These are phyloP conservation scores for Colletotrichum orchidophilum DNA, from an alignment of 2,329 filamentous ascomycete genomes.

Conservation along the genomic window DNA sequence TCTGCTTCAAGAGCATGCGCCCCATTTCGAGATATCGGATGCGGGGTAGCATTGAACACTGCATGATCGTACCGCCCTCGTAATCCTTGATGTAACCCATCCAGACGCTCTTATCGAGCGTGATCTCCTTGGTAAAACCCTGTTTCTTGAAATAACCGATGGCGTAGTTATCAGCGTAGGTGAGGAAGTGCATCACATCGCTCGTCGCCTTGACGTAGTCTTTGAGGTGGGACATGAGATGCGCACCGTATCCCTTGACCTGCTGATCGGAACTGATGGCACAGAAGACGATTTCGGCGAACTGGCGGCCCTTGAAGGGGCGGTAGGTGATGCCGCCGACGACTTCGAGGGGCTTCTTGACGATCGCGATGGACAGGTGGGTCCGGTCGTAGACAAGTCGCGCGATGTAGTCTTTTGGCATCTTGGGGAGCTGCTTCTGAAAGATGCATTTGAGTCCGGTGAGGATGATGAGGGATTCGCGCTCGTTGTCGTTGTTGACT, in stretches of 20 bases:
- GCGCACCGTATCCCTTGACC: conserved; percentile 97
- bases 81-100: conserved; percentile 99
- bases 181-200: conserved; percentile 97
- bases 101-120: conserved; percentile 88
- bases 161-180: conserved; percentile 98
- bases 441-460: conserved; percentile 98
- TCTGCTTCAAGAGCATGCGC: conserved; percentile 96
- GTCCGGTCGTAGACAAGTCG: conserved; percentile 97
- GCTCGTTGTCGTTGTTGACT: conserved; percentile 92
- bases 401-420: conserved; percentile 99
- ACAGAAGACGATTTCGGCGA: conserved; percentile 98
- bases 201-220: conserved; percentile 98
- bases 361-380: conserved; percentile 94
- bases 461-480: conserved; percentile 91
- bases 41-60: conserved; percentile 95
- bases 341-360: conserved; percentile 96
- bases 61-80: conserved; percentile 98
- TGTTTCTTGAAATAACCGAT: conserved; percentile 99
- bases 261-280: conserved; percentile 98
- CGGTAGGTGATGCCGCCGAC: conserved; percentile 97
- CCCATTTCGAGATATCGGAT: conserved; percentile 94
- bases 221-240: conserved; percentile 97
- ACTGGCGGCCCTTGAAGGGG: conserved; percentile 89
- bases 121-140: conserved; percentile 98
- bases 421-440: conserved; percentile 97